Conservation (phyloP, 2,329 filamentous ascomycete species). For the Penicillium sp. region DNA sequence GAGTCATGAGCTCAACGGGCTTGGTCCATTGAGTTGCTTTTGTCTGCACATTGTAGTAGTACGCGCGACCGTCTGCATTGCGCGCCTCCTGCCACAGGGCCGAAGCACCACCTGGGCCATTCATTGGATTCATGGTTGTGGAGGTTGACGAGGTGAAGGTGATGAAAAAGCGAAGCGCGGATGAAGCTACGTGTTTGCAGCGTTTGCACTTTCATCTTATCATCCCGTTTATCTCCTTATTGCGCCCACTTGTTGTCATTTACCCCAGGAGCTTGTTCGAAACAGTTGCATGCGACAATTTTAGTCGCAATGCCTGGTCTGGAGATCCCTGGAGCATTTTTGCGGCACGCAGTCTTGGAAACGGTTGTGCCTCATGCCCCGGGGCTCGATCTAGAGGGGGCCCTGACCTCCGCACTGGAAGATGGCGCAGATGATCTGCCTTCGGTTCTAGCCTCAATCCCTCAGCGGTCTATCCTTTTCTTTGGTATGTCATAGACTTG, state of each 20-base stretch:
- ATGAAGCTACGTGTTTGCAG: constrained; percentile 31
- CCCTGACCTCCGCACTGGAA: constrained; percentile 48
- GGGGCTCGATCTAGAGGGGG: constrained; percentile 38
- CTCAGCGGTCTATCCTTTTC: constrained; percentile 53
- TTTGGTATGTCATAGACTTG: constrained; percentile 43
- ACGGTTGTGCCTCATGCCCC: constrained; percentile 46
- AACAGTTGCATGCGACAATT: constrained; percentile 24
- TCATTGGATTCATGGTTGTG: constrained; percentile 53
- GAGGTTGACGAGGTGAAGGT: constrained; percentile 1
- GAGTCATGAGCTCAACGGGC: constrained; percentile 83
- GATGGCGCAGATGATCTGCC: constrained; percentile 43
- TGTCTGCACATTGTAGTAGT: constrained; percentile 86
- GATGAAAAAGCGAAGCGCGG: constrained; percentile 12
- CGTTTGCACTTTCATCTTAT: constrained; percentile 25
- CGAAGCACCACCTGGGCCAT: constrained; percentile 54
- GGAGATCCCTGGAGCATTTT: constrained; percentile 41
- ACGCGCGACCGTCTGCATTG: constrained; percentile 77
- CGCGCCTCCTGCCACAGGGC: constrained; percentile 77
- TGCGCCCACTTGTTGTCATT: not conserved
- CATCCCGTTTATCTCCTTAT: constrained; percentile 17
- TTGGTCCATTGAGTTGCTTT: constrained; percentile 94
- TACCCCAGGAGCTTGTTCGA: constrained; percentile 6
- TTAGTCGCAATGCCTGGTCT: constrained; percentile 34
- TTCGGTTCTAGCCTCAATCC: constrained; percentile 49
- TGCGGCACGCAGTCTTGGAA: constrained; percentile 44